phyloP scores from a whole-genome alignment of 352 stramenopile species.

The Pythium vanterpoolii region DNA sequence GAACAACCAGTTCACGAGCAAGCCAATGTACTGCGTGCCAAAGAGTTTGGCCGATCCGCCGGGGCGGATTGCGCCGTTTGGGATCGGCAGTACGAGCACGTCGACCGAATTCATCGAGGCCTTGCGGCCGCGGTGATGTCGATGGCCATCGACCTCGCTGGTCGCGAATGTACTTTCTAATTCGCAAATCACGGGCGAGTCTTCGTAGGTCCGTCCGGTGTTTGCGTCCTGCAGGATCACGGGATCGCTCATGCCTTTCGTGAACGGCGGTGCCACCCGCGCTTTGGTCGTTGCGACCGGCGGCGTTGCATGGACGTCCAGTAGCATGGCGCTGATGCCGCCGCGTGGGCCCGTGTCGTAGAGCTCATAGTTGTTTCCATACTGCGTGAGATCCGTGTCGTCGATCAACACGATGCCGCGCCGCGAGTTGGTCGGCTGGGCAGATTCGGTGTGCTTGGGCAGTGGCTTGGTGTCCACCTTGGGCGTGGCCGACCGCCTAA shows the following conservation, averaged over 20 bases:
- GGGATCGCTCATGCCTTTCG: background rate
- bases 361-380: conserved; percentile 10
- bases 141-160: background rate
- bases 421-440: background rate
- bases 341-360: conserved; percentile 2
- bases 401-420: conserved; percentile 20
- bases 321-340: background rate
- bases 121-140: background rate
- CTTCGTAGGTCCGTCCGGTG: background rate
- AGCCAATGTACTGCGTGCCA: conserved; percentile 19
- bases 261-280: background rate
- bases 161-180: background rate
- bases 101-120: conserved; percentile 10
- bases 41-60: conserved; percentile 20
- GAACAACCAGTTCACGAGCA: conserved; percentile 28
- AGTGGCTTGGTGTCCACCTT: background rate
- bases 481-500: conserved; percentile 1
- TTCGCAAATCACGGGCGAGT: conserved; percentile 8
- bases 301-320: background rate
- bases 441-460: background rate
- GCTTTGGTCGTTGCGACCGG: background rate
- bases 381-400: conserved; percentile 14
- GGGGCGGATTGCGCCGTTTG: conserved; percentile 14
- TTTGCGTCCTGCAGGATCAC: conserved; percentile 1
- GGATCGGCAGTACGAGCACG: conserved; percentile 9